Base-by-base conservation (phyloP, 768 basidiomycete species). In the Boletellus sp. region DNA sequence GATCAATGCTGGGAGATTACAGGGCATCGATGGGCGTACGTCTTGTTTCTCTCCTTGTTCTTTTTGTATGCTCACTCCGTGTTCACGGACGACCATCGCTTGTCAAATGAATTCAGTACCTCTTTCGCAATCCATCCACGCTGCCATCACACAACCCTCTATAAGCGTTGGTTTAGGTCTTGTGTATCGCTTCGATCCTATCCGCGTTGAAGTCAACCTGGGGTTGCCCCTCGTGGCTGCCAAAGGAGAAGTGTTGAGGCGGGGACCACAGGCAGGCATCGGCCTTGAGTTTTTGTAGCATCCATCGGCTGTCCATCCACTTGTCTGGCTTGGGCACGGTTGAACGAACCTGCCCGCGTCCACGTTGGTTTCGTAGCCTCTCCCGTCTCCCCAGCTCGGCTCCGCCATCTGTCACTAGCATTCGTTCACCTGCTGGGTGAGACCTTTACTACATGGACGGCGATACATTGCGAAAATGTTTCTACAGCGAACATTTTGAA, bases 151-250 rank as follows among this genome's bases (percentile, higher is more conserved):
- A 44, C 48, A 50, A 31, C 47, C 93, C 0, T 88, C 88, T 0
- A 70, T 94, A 41, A 87, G 88, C 3, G 88, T 79, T 1, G 93
- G 93, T 7, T 59, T 93, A 12, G 94, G 93, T 4, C 70, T 96
- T 15, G 78, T 94, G 28, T 94, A 93, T 62, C 76, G 82, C 32
- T 84, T 93, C 55, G 86, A 90, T 52, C 86, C 90, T 5, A 75
- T 91, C 17, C 77, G 94, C n/a, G 75, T 92, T 23, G 94, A 96
- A 67, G 73, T 91, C 51, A 95, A 94, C 66, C 79, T 95, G 54
- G 90, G 92, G 7, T 74, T 95, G 32, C 93, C 93, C 6, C 72
- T 96, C 3, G 77, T 85, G 3, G 79, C 81, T 2, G 80, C 79
- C 39, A 78, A 74, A 59, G 81, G 79, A 47, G 92, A 90, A 66